phyloP scores from a whole-genome alignment of 2,329 filamentous ascomycete species.

The Fusarium anthophilum region DNA sequence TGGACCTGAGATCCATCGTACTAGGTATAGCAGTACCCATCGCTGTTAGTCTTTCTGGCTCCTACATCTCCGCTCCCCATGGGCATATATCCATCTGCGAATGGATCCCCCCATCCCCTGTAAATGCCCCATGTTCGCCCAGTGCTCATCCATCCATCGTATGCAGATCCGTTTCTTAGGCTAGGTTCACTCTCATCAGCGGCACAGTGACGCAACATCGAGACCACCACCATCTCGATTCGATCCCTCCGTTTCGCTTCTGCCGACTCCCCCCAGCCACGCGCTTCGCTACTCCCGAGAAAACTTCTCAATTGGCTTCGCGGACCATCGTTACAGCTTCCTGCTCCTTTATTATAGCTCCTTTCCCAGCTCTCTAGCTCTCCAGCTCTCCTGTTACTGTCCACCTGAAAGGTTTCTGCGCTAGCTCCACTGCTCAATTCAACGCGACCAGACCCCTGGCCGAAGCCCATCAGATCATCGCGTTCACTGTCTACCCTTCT shows the following conservation, averaged over 20 bases:
- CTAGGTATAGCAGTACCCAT: slow-evolving; percentile 3
- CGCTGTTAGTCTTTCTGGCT: slow-evolving; percentile 16
- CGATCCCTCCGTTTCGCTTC: slow-evolving; percentile 34
- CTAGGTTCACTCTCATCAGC: slow-evolving; percentile 35
- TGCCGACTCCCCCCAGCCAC: slow-evolving; percentile 36
- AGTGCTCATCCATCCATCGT: slow-evolving; percentile 28
- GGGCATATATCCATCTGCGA: slow-evolving; percentile 22
- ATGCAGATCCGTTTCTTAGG: slow-evolving; percentile 39
- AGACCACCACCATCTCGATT: slow-evolving; percentile 40
- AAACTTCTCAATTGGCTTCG: slow-evolving; percentile 41
- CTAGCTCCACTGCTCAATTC: slow-evolving; percentile 6
- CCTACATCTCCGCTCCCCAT: slow-evolving; percentile 27
- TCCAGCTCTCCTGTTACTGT: slow-evolving; percentile 1
- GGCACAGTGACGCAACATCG: slow-evolving; percentile 43
- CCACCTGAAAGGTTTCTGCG: slow-evolving; percentile 8
- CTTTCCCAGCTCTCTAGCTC: neutral
- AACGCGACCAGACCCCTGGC: slow-evolving; percentile 22
- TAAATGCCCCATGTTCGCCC: slow-evolving; percentile 30
- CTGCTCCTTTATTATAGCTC: slow-evolving; percentile 24
- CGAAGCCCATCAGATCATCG: slow-evolving; percentile 34
- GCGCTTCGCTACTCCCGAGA: slow-evolving; percentile 34
- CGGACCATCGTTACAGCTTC: slow-evolving; percentile 38
- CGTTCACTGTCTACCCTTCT: slow-evolving; percentile 3
- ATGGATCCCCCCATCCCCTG: slow-evolving; percentile 20
- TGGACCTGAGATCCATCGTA: slow-evolving; percentile 10